Base-by-base conservation (phyloP, 148 eudicot genomes). In the Camellia sinensis region DNA sequence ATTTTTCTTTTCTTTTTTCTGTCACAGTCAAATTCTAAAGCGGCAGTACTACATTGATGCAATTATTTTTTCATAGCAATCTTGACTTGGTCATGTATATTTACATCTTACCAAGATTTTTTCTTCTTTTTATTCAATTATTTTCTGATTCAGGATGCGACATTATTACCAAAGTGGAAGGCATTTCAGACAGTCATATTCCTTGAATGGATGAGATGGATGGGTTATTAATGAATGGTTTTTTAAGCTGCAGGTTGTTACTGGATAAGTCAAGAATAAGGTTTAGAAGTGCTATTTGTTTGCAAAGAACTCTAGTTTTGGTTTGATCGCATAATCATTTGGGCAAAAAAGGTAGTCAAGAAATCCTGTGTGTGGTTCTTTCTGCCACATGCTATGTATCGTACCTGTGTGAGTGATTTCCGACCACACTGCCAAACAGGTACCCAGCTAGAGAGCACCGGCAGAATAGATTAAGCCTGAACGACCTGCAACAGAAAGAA, bases 121-220 rank as follows among this genome's bases (percentile, higher is more conserved):
- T 21, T 72, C 48, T 50, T 7, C 37, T 21, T 3, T 53, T 48
- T 66, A 15, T 12, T 22, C 68, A 40, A 40, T 8, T 57, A 17
- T 78, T 76, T 82, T 60, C 63, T 80, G 64, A 76, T 82, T 75
- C 84, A 94, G 97, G 95, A 85, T 79, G 95, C 94, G 67, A 84
- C 59, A 69, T 78, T 94, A 60, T 71, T 77, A 70, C 92, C 97
- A 10, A 89, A 90, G 41, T 94, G 98, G 98, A 94, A 90, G 85
- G 98, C 94, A 73, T 90, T 92, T 67, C 94, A 87, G 79, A 89
- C 94, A 53, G 80, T 94, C 79, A 91, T 92, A 86, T 94, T 90
- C 80, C 95, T 90, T 68, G 95, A 88, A 82, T 81, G 81, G 91
- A 94, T 94, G 80, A 84, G 90, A 77, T 64, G 29, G 29, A 29